Conservation (phyloP, 768 basidiomycete species). For the Podaxis sp. region DNA sequence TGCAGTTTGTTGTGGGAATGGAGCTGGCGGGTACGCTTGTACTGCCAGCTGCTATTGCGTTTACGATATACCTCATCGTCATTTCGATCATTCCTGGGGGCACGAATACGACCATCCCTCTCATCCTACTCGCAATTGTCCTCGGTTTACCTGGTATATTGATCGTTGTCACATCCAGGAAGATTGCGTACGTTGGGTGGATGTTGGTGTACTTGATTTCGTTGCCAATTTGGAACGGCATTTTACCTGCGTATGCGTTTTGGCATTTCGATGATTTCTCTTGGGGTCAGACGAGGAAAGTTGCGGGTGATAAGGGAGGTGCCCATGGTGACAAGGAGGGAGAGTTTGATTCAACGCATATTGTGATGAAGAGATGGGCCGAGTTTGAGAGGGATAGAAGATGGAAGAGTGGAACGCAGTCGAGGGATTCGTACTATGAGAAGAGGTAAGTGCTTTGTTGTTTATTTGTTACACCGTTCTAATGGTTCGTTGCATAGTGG, state of each 20-base stretch:
- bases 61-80: slow-evolving; percentile 93
- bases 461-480: slow-evolving; percentile 11
- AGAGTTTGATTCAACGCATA: slow-evolving; percentile 93
- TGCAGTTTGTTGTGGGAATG: slow-evolving; percentile 99
- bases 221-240: slow-evolving; percentile 95
- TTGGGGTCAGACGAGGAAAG: slow-evolving; percentile 92
- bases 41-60: slow-evolving; percentile 94
- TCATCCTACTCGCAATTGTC: slow-evolving; percentile 90
- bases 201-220: slow-evolving; percentile 93
- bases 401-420: slow-evolving; percentile 87
- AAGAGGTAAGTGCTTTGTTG: slow-evolving; percentile 59
- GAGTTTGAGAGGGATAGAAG: slow-evolving; percentile 96
- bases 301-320: slow-evolving; percentile 67
- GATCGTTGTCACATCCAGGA: slow-evolving; percentile 94
- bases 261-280: slow-evolving; percentile 99
- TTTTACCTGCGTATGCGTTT: slow-evolving; percentile 94
- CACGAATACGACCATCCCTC: slow-evolving; percentile 80
- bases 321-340: slow-evolving; percentile 94
- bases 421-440: slow-evolving; percentile 74
- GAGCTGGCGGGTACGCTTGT: slow-evolving; percentile 96
- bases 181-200: slow-evolving; percentile 95
- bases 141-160: slow-evolving; percentile 94
- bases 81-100: slow-evolving; percentile 81
- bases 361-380: slow-evolving; percentile 99
- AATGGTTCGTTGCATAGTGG: slow-evolving; percentile 21